Base-by-base conservation (phyloP, 129 eudicot species). In the Saussurea involucrata region DNA sequence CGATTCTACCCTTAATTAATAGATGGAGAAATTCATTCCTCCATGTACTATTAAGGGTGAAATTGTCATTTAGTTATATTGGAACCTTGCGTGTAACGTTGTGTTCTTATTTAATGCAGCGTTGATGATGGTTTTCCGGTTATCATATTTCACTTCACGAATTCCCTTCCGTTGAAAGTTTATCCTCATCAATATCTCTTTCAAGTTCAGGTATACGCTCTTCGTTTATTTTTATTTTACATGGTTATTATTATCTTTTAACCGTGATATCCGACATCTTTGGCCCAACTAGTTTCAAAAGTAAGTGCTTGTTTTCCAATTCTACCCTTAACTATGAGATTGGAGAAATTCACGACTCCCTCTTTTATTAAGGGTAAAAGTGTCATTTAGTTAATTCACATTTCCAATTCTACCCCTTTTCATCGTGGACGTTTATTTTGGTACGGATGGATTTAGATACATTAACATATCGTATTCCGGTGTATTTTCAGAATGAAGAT, bases 171-270 rank as follows among this genome's bases (percentile, higher is more conserved):
- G 60, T 71, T 93, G 87, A 80, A 79, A 28, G 87, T 89, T 70
- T 77, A 85, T 83, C 97, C 98, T 15, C 95, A 79, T 71, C 92
- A 93, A 13, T 90, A 93, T 81, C 84, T 93, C 15, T 93, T 93
- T 55, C 75, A 64, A 53, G 79, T 80, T 34, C 69, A 67, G 79
- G 98, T 92, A 86, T 67, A 80, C 2, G n/a, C 12, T 10, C 10
- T 60, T 6, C 27, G 61, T 17, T 53, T 17, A n/a, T 17, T 0
- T 53, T n/a, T 49, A 2, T 36, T 4, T 49, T 15, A 15, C 17
- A 49, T 21, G 4, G 0, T 11, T 34, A 34, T 6, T 34, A 33
- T 36, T 36, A n/a, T n/a, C n/a, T n/a, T 37, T 37, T 8, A 37
- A 8, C 12, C 4, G 0, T 49, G 21, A 49, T 49, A 15, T 49